phyloP scores from a whole-genome alignment of 2,329 filamentous ascomycete genomes.

The Penicillium occitanis region DNA sequence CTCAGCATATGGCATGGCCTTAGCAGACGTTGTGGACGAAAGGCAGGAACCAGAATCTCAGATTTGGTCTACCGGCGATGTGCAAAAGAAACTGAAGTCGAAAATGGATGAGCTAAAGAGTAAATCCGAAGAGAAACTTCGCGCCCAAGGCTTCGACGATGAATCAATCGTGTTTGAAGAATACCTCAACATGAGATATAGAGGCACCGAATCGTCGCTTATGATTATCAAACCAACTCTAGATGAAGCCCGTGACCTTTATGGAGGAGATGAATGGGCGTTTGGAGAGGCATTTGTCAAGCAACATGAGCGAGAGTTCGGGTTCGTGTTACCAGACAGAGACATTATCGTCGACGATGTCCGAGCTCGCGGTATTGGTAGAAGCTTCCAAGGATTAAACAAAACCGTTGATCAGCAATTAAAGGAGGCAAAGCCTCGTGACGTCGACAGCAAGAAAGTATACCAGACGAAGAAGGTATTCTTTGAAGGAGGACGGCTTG shows the following conservation, averaged over 20 bases:
- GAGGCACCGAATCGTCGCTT: conserved; percentile 84
- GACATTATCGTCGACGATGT: conserved; percentile 92
- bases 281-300: conserved; percentile 82
- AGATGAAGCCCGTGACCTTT: conserved; percentile 61
- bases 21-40: conserved; percentile 87
- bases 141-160: conserved; percentile 75
- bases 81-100: conserved; percentile 61
- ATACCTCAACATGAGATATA: conserved; percentile 91
- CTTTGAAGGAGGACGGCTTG: conserved; percentile 74
- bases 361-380: conserved; percentile 82
- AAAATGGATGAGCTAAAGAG: conserved; percentile 79
- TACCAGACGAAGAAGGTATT: conserved; percentile 72
- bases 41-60: conserved; percentile 68
- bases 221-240: conserved; percentile 78
- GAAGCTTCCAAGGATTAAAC: conserved; percentile 76
- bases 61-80: conserved; percentile 58
- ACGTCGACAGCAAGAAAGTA: conserved; percentile 60
- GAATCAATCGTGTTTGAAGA: conserved; percentile 79
- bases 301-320: conserved; percentile 90
- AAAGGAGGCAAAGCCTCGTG: conserved; percentile 63
- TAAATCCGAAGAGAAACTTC: conserved; percentile 67
- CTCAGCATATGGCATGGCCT: conserved; percentile 87
- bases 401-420: conserved; percentile 84
- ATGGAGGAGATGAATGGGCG: conserved; percentile 69
- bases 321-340: conserved; percentile 79